Conservation (phyloP, 495 filamentous ascomycete species). For the Penicillium cataractarum region DNA sequence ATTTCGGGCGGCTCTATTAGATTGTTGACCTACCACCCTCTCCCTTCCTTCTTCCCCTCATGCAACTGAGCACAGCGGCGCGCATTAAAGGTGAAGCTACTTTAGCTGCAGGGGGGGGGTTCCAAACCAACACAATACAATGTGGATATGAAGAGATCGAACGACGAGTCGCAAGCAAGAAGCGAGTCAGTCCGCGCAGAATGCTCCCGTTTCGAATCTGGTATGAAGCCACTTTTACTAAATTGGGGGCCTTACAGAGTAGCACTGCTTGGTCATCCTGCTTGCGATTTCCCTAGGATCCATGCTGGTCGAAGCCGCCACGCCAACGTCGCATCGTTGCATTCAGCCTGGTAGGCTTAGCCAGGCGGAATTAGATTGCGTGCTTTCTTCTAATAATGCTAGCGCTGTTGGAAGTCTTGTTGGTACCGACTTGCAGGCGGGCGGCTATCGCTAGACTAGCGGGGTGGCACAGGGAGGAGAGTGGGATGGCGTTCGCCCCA, state of each 20-base stretch:
- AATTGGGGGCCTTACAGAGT: neutral
- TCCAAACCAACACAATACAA: neutral
- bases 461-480: slow-evolving; percentile 11
- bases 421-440: slow-evolving; percentile 21
- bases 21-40: neutral
- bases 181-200: slow-evolving; percentile 1
- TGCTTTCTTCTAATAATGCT: neutral
- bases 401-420: slow-evolving; percentile 5
- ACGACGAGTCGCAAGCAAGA: neutral
- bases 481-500: slow-evolving; percentile 24
- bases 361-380: slow-evolving; percentile 2
- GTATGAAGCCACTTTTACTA: neutral
- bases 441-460: slow-evolving; percentile 34
- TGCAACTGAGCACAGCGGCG: neutral
- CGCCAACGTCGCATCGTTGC: slow-evolving; percentile 6
- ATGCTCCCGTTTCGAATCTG: neutral
- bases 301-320: slow-evolving; percentile 1
- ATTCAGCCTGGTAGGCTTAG: neutral
- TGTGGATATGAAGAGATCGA: neutral
- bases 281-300: neutral
- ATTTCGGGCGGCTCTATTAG: neutral
- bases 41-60: neutral
- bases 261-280: neutral
- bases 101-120: neutral
- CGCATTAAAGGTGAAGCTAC: neutral